Base-by-base conservation (phyloP, 495 filamentous ascomycete species). In the Tuber brumale region DNA sequence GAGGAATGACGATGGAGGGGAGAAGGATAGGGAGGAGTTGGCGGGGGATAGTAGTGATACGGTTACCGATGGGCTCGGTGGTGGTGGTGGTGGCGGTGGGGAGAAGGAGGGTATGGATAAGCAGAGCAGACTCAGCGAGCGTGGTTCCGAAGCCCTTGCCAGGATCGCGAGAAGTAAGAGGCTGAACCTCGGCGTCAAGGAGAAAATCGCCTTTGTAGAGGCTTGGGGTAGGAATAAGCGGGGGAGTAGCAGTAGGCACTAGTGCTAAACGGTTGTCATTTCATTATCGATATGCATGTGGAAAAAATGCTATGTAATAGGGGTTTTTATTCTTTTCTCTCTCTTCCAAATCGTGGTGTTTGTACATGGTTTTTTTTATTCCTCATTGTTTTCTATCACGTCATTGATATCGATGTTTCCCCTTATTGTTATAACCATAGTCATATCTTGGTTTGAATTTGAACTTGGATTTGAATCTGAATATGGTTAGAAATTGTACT, bases 91-190 rank as follows among this genome's bases (percentile, higher is more conserved):
- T 94, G 43, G 83, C 94, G 72, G 92, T 18, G 43, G 72, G 44
- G 44, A 73, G 72, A 66, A 66, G 57, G 31, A 35, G 27, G 57
- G 31, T 31, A 19, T 8, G 57, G 80, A 79, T 46, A 74, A 74
- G 14, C 75, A 81, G 57, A 76, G 78, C 8, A 76, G 43, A 35
- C 79, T 83, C 27, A 82, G 81, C 41, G 81, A 97, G 79, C 86
- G 88, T 23, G 89, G 97, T 19, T 92, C 89, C 1, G 95, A 98
- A 66, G 90, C 94, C 21, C 85, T 99, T 71, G 95, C 96, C n/a
- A 86, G 95, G 48, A 84, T 99, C 75, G 94, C 93, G 1, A 87
- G 95, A 76, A 94, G 93, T n/a, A 97, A 95, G 87, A 87, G 96
- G 51, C 92, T 99, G 23, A 93, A 90, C 0, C 83, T 99, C 83